Conservation (phyloP, 73 alveolate species). For the Halteria grandinella region DNA sequence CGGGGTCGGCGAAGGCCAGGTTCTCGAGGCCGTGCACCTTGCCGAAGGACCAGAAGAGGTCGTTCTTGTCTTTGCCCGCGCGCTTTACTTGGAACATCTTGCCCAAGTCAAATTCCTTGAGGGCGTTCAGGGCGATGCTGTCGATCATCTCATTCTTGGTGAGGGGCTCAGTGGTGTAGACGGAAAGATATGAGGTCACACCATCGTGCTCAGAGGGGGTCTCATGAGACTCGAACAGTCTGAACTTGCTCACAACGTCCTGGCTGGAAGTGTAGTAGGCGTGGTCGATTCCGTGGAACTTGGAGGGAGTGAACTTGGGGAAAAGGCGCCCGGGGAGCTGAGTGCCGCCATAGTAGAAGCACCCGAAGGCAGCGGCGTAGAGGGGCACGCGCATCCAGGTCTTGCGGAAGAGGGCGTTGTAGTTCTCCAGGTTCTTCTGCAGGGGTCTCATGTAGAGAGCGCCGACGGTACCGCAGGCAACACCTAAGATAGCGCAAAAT, state of each 20-base stretch:
- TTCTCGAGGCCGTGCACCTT: conserved; percentile 76
- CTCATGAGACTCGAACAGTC: conserved; percentile 47
- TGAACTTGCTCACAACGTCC: conserved; percentile 62
- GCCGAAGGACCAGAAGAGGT: conserved; percentile 60
- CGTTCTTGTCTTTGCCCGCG: conserved; percentile 65
- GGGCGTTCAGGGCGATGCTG: conserved; percentile 28
- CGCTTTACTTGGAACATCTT: conserved; percentile 25
- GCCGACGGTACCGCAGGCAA: conserved; percentile 36
- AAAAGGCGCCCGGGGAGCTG: conserved; percentile 59
- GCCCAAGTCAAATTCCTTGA: conserved; percentile 31
- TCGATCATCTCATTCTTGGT: conserved; percentile 28
- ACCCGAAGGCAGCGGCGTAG: conserved; percentile 26
- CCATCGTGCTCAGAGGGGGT: conserved; percentile 2
- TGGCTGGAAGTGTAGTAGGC: conserved; percentile 1
- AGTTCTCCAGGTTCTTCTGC: conserved; percentile 27
- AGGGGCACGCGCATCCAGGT: conserved; percentile 61
- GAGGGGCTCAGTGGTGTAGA: conserved; percentile 27
- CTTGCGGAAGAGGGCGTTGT: conserved; percentile 53
- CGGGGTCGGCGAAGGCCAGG: conserved; percentile 59
- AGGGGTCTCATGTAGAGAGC: conserved; percentile 30
- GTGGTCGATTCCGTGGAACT: conserved; percentile 16
- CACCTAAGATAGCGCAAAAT: neutral
- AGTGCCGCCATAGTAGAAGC: conserved; percentile 52
- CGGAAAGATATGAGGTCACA: conserved; percentile 12
- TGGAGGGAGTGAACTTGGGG: conserved; percentile 39